Conservation (phyloP, 1,139 yeast species). For the Debaryomyces sp. region DNA sequence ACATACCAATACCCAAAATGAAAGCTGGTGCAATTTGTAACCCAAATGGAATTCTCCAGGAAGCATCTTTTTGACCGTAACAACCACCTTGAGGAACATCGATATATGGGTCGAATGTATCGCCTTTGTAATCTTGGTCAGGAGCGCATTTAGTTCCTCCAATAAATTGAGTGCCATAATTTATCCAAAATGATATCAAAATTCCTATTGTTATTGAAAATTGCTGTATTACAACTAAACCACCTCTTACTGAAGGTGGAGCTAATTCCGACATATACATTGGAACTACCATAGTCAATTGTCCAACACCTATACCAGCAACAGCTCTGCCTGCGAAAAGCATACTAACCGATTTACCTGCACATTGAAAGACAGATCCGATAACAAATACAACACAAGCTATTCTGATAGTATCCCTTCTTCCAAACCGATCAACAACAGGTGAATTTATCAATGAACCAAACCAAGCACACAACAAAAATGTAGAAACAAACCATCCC, state of each 20-base stretch:
- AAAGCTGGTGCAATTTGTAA: constrained; percentile 16
- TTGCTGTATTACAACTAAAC: constrained; percentile 11
- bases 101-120: not conserved
- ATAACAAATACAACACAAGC: constrained; percentile 29
- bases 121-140: not conserved
- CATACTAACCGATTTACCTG: constrained; percentile 11
- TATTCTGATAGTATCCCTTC: constrained; percentile 31
- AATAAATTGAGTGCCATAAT: constrained; percentile 11
- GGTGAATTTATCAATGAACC: constrained; percentile 25
- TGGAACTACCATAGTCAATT: constrained; percentile 24
- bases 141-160: constrained; percentile 13
- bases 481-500: constrained; percentile 27
- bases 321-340: constrained; percentile 9
- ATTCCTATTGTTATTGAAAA: constrained; percentile 14
- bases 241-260: constrained; percentile 17
- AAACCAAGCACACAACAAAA: constrained; percentile 25
- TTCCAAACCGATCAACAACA: constrained; percentile 30
- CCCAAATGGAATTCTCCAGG: constrained; percentile 20
- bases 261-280: constrained; percentile 27
- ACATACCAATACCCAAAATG: constrained; percentile 3
- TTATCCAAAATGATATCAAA: constrained; percentile 13
- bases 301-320: constrained; percentile 10
- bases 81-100: constrained; percentile 9
- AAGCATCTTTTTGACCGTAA: constrained; percentile 10
- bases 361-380: constrained; percentile 41